Conservation (phyloP, 148 eudicot genomes). For the Bassia scoparia region DNA sequence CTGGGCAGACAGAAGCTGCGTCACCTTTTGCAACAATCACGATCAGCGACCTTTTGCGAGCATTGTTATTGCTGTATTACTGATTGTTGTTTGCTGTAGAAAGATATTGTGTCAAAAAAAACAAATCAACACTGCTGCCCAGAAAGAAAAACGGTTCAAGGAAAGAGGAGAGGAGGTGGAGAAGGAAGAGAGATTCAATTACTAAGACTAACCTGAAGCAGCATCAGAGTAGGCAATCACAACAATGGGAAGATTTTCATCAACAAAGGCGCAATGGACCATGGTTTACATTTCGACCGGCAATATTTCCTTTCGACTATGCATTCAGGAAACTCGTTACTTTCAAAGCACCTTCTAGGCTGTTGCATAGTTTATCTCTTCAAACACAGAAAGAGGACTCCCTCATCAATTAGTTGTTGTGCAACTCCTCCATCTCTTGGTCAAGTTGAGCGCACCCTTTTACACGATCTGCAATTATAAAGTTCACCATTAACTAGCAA, state of each 20-base stretch:
- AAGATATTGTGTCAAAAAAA: conserved; percentile 6
- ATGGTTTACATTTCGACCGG: conserved; percentile 99
- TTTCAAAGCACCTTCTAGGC: conserved; percentile 97
- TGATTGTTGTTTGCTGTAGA: conserved; percentile 93
- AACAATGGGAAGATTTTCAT: conserved; percentile 86
- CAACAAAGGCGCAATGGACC: conserved; percentile 96
- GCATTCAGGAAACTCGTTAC: conserved; percentile 95
- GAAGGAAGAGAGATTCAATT: not conserved
- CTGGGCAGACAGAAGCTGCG: conserved; percentile 62
- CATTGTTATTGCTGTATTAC: conserved; percentile 97
- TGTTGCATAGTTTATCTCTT: conserved; percentile 96
- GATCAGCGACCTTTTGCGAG: conserved; percentile 86
- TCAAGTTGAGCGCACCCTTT: conserved; percentile 88
- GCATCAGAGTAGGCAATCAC: conserved; percentile 88
- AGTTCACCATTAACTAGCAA: too few species aligned
- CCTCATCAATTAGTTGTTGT: conserved; percentile 66
- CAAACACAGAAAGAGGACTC: conserved; percentile 89
- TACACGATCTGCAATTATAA: conserved; percentile 53
- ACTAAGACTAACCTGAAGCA: conserved; percentile 66
- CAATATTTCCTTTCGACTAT: conserved; percentile 98
- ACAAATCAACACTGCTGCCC: not conserved
- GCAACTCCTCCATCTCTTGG: conserved; percentile 89
- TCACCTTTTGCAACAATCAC: conserved; percentile 91
- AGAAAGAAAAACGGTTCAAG: too few species aligned
- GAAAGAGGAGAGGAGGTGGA: too few species aligned